Percentiles rank a stretch among this genome's conserved stretches.
Evolutionary conservation across 148 eudicot species (phyloP).

Genomic region (Diospyros lotus): DNA sequence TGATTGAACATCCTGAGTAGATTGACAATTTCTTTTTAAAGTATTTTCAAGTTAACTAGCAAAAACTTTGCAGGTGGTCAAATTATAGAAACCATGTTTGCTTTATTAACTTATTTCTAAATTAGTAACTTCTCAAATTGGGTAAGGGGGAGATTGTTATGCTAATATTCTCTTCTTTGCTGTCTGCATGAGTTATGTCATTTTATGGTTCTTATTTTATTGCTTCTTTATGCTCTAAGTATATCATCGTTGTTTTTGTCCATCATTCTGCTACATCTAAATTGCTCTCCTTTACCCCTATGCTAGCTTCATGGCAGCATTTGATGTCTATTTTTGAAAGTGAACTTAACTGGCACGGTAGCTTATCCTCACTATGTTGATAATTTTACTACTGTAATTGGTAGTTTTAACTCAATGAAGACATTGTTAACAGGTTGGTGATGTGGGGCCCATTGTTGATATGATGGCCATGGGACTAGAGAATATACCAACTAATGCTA

Average conservation of each 20-base stretch:
- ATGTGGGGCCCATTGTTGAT: slow-evolving; percentile 81
- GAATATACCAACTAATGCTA: slow-evolving; percentile 48
- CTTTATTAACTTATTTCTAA: background rate
- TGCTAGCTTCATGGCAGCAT: background rate
- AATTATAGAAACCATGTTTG: background rate
- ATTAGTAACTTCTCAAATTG: background rate
- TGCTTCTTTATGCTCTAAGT: background rate
- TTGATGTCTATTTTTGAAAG: background rate
- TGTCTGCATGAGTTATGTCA: background rate
- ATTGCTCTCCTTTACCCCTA: background rate
- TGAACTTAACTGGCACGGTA: no score
- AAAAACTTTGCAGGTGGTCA: background rate
- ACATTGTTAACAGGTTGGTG: slow-evolving; percentile 56
- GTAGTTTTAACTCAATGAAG: background rate
- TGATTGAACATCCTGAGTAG: background rate
- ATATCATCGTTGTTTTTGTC: background rate
- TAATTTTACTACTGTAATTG: background rate
- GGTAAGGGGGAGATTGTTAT: no score
- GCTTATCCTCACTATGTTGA: background rate
- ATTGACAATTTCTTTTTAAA: background rate
- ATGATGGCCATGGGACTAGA: slow-evolving; percentile 82
- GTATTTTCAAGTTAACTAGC: background rate
- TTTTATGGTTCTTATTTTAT: background rate
- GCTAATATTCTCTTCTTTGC: background rate
- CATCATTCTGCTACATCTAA: no score